Percentiles rank a stretch among this genome's conserved stretches.
Conservation (phyloP, 2,329 filamentous ascomycete species). For the Pestalotiopsis sp. region DNA sequence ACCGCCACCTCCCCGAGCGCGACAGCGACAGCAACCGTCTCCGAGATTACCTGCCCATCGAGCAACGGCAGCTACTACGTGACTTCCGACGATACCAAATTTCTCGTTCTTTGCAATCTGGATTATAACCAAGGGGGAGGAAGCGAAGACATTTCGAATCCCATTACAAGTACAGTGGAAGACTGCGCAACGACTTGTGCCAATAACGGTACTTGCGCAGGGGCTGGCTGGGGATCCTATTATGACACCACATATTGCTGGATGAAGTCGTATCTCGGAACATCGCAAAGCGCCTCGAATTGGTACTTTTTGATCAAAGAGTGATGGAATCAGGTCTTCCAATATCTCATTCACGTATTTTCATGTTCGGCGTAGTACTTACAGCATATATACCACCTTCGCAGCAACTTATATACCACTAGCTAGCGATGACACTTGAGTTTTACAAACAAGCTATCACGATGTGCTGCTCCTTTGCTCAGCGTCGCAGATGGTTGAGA, state of each 20-base stretch:
- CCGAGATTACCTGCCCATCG: conserved; percentile 26
- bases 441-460: neutral
- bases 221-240: conserved; percentile 35
- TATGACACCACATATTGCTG: conserved; percentile 30
- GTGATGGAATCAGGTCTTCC: neutral
- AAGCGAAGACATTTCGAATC: conserved; percentile 27
- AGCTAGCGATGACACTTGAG: neutral
- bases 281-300: conserved; percentile 20
- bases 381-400: neutral
- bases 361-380: neutral
- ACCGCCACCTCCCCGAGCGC: conserved; percentile 1
- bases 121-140: conserved; percentile 34
- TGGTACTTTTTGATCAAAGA: conserved; percentile 35
- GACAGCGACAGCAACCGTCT: conserved; percentile 13
- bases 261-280: conserved; percentile 34
- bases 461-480: too few relatives aligned
- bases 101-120: conserved; percentile 33
- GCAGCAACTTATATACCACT: neutral
- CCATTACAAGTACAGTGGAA: conserved; percentile 25
- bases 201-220: conserved; percentile 26
- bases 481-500: neutral
- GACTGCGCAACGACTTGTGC: conserved; percentile 34
- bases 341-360: neutral
- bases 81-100: conserved; percentile 20
- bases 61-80: conserved; percentile 36